phyloP scores from a whole-genome alignment of 2,329 filamentous ascomycete species.

The Sporothrix mexicana region DNA sequence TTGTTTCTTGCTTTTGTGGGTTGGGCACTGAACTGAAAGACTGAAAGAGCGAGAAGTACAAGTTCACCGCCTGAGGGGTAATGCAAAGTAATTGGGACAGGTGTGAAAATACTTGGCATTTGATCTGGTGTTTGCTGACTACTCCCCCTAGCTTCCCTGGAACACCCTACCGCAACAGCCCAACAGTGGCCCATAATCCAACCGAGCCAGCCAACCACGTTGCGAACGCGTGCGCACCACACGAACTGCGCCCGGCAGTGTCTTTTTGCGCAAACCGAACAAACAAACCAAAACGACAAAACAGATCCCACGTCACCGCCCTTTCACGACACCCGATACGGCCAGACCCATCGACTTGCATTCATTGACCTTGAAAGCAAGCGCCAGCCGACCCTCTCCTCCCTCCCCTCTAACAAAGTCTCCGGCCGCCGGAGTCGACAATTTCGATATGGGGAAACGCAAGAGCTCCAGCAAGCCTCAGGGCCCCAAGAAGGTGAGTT shows the following conservation, averaged over 20 bases:
- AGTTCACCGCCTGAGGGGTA: constrained; percentile 6
- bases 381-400: not conserved
- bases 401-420: not conserved
- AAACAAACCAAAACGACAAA: not conserved
- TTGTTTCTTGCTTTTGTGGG: not conserved
- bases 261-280: constrained; percentile 22
- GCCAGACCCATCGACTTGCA: not conserved
- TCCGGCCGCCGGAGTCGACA: constrained; percentile 19
- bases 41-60: constrained; percentile 17
- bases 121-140: constrained; percentile 23
- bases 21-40: not conserved
- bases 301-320: constrained; percentile 1
- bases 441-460: constrained; percentile 76
- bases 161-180: not conserved
- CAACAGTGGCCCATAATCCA: constrained; percentile 9
- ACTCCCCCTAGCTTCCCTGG: not conserved
- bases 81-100: not conserved
- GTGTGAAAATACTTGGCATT: not conserved
- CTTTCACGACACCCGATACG: constrained; percentile 9
- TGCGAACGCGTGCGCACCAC: constrained; percentile 27
- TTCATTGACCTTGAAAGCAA: not conserved
- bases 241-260: not conserved
- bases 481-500: constrained; percentile 77
- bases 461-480: constrained; percentile 84
- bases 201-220: constrained; percentile 29